These are phyloP conservation scores for Saprolegnia diclina DNA, from an alignment of 352 stramenopile genomes.

Conservation along the genomic window DNA sequence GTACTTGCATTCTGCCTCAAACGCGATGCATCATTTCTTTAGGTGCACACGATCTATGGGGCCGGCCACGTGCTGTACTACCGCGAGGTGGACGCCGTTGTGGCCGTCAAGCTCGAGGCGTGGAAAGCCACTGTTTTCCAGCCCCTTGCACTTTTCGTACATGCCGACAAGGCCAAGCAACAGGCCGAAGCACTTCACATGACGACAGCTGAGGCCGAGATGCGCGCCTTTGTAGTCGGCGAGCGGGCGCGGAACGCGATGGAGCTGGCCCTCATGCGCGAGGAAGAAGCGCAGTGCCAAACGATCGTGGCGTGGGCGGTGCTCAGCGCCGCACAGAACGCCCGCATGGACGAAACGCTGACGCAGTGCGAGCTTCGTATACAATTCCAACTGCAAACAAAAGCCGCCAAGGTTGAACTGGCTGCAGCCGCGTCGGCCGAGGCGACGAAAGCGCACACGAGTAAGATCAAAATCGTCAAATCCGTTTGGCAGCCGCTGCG, in stretches of 20 bases:
- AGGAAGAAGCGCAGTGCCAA: constrained; percentile 15
- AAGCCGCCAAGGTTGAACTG: neutral
- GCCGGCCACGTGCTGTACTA: constrained; percentile 45
- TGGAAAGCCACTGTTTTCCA: constrained; percentile 59
- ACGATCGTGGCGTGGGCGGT: constrained; percentile 10
- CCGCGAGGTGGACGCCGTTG: constrained; percentile 43
- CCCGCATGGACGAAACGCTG: neutral
- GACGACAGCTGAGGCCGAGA: constrained; percentile 24
- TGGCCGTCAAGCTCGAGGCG: constrained; percentile 38
- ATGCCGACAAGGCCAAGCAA: constrained; percentile 36
- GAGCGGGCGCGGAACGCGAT: neutral
- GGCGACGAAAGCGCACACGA: constrained; percentile 2
- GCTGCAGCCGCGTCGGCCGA: neutral
- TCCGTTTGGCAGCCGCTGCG: neutral
- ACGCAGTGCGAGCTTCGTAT: constrained; percentile 9
- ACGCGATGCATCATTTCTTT: neutral
- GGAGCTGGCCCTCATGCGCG: neutral
- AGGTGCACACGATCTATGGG: constrained; percentile 40
- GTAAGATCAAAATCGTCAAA: constrained; percentile 13
- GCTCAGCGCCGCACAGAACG: neutral
- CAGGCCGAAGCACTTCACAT: constrained; percentile 49
- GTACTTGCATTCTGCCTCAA: constrained; percentile 24
- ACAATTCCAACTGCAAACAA: neutral
- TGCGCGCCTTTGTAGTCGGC: neutral
- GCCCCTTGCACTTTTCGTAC: constrained; percentile 39